Evolutionary conservation across 2,329 filamentous ascomycete species (phyloP).

Genomic region (Colletotrichum acutatum): DNA sequence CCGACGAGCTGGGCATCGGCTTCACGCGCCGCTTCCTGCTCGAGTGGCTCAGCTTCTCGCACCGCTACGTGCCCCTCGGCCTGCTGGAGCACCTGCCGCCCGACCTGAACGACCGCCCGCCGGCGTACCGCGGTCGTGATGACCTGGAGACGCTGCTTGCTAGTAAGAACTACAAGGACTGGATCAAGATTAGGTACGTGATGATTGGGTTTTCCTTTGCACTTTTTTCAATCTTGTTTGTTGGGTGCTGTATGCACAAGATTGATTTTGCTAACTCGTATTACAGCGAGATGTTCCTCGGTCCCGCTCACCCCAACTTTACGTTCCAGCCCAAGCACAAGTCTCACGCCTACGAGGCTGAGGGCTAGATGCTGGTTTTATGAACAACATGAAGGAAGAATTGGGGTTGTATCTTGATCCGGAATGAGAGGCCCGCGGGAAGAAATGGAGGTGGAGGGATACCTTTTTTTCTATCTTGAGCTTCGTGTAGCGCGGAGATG

Average conservation of each 20-base stretch:
- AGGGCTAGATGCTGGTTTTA: constrained; percentile 62
- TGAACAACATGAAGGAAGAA: background rate
- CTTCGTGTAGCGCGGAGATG: background rate
- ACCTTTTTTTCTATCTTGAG: background rate
- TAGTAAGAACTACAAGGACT: constrained; percentile 93
- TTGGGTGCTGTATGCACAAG: background rate
- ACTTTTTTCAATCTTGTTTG: background rate
- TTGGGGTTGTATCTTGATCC: background rate
- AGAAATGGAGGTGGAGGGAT: background rate
- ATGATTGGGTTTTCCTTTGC: background rate
- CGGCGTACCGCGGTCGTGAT: constrained; percentile 83
- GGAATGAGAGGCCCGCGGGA: background rate
- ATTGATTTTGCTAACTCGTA: constrained; percentile 31
- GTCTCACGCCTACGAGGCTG: constrained; percentile 87
- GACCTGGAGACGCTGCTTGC: constrained; percentile 94
- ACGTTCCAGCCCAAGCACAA: constrained; percentile 98
- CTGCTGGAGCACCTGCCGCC: constrained; percentile 90
- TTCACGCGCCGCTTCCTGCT: constrained; percentile 92
- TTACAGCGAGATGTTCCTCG: constrained; percentile 93
- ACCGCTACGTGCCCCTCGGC: constrained; percentile 91
- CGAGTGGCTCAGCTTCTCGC: constrained; percentile 94
- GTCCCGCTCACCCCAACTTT: constrained; percentile 89
- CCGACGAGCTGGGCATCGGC: constrained; percentile 92
- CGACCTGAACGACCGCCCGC: constrained; percentile 88
- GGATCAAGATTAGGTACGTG: constrained; percentile 96